Evolutionary conservation across 163 green algal species (phyloP), one percentile per base, ranked within the genome.

Genomic region (Scenedesmus sp.): DNA sequence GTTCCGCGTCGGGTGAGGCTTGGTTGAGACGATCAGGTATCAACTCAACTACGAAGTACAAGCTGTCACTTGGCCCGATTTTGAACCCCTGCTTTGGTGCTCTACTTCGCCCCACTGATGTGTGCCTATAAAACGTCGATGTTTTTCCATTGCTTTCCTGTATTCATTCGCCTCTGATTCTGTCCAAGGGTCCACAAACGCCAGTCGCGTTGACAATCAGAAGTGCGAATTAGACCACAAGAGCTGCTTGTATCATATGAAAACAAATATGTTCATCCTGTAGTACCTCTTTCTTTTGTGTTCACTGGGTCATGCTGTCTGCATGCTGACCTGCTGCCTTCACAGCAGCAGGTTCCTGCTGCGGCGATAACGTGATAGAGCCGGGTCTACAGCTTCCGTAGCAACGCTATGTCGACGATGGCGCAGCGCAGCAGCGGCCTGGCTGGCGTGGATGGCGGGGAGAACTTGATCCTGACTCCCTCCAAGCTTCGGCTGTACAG

Each of bases 381-480:
- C 70, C 23, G 23, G 34, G 46, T 15, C 34, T 56, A 3, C 3
- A 5, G 57, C 10, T 26, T 34, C 0, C 4, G 10, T 3, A 59
- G 13, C 16, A 34, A 66, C 26, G 18, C 26, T 18, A 86, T 85
- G 73, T 26, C 87, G 18, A 9, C 66, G 4, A n/a, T 62, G 2
- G 3, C 26, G 34, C 84, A 89, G 62, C 84, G 84, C 56, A 60
- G 46, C 54, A 67, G 46, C 26, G 60, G 79, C 34, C 3, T 20
- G 13, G 77, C 76, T 54, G 88, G 46, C 6, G 70, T 79, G 23
- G 70, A 46, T 13, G 88, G 84, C 4, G 84, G 46, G n/a, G 89
- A 92, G 18, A 89, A 87, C 66, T 60, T 93, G 1, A 90, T 93
- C 15, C 83, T 93, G 8, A 93, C 90, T 8, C 90, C 90, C 4